A percentile compares a stretch with the other conserved stretches of the same genome.
These are phyloP conservation scores for Paracoccidioides lutzii DNA, from an alignment of 2,329 filamentous ascomycete species.

Conservation along the genomic window DNA sequence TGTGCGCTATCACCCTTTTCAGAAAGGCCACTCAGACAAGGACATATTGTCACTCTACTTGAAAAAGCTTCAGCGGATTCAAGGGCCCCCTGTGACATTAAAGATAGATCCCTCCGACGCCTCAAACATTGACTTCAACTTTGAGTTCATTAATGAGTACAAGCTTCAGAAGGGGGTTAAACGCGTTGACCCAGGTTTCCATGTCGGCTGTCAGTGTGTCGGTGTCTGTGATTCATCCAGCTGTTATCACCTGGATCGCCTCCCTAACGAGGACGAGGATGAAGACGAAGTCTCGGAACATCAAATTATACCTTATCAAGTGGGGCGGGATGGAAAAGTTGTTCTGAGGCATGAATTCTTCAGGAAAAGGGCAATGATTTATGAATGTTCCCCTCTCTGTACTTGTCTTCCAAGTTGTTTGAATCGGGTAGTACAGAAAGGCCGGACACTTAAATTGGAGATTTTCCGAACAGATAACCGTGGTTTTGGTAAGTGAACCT, in stretches of 20 bases:
- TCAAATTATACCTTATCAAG: conserved; percentile 22
- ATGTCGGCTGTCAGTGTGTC: conserved; percentile 23
- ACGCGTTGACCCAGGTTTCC: conserved; percentile 18
- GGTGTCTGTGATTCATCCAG: conserved; percentile 14
- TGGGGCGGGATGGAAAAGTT: conserved; percentile 11
- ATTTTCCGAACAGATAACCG: conserved; percentile 31
- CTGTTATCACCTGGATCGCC: conserved; percentile 17
- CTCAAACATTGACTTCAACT: conserved; percentile 20
- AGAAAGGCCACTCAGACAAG: neutral
- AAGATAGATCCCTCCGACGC: conserved; percentile 7
- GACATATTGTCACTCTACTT: conserved; percentile 8
- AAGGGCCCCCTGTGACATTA: conserved; percentile 21
- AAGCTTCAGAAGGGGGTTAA: conserved; percentile 22
- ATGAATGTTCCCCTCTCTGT: conserved; percentile 30
- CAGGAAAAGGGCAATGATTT: conserved; percentile 24
- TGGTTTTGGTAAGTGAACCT: conserved; percentile 26
- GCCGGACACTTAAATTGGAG: conserved; percentile 27
- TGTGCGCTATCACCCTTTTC: neutral
- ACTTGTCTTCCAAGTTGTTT: conserved; percentile 24
- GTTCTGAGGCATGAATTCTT: conserved; percentile 23
- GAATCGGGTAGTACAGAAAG: conserved; percentile 32
- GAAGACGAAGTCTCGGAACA: conserved; percentile 13
- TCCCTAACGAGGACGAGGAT: conserved; percentile 16
- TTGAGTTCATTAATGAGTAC: conserved; percentile 28
- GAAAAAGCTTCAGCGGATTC: conserved; percentile 15